Base-by-base conservation (phyloP, 129 eudicot genomes). In the Flaveria bidentis region DNA sequence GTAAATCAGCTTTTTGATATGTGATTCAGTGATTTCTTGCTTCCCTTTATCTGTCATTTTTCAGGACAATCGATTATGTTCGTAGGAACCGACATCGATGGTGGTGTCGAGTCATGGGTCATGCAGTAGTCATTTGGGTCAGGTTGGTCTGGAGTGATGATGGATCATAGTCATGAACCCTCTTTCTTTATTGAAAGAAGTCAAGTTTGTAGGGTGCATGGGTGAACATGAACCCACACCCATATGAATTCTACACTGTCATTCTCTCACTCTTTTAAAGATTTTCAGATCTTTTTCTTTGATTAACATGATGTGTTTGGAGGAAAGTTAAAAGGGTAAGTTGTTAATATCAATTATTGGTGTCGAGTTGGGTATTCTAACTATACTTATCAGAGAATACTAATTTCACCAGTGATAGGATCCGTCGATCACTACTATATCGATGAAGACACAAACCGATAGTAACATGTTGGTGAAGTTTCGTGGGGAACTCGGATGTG, bases 21-120 rank as follows among this genome's bases (percentile, higher is more conserved):
- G 83, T 80, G 75, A 65, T 64, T 66, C 74, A 72, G 73, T 66
- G 74, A 73, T 73, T 55, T 67, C n/a, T 66, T 73, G 63, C 3
- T 52, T 62, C 36, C 41, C 74, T 63, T 73, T 73, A 73, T 55
- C 67, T 50, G 66, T 25, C 62, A 61, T 44, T 64, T 50, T 22
- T 60, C 20, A 42, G 15, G 23, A 30, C 51, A 65, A 66, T 65
- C 30, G 83, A 80, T 80, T 42, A 45, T 33, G 71, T 62, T 74
- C 71, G 28, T 74, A 49, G 71, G 50, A 80, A 51, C 51, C 46
- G 0, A n/a, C 25, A 25, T 5, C 10, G 17, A 66, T 33, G 62
- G 84, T 80, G 84, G 70, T 79, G 82, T 78, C 82, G 63, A 78
- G 64, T 71, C 82, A 70, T 71, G 82, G 77, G 76, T 69, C 82